Percentiles rank a stretch among this genome's conserved stretches.
These are phyloP conservation scores for Penicillium aurantiogriseum DNA, from an alignment of 2,329 filamentous ascomycete species.

Conservation along the genomic window DNA sequence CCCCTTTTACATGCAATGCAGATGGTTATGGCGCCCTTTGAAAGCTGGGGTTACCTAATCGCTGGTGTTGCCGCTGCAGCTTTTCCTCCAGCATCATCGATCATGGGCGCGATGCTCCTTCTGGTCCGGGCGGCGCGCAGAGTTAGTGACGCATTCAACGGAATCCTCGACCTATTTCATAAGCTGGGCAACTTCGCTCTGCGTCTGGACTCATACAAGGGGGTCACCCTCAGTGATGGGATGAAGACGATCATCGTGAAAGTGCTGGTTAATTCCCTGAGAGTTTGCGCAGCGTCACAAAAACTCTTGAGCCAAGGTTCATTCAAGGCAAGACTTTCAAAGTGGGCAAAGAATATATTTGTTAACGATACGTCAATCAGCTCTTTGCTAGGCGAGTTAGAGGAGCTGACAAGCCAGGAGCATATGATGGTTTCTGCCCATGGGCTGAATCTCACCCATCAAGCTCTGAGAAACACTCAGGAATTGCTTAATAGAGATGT, in stretches of 20 bases:
- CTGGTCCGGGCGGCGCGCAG: not conserved
- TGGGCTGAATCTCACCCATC: not conserved
- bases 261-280: not conserved
- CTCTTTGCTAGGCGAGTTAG: not conserved
- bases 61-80: not conserved
- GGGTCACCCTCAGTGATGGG: not conserved
- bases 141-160: not conserved
- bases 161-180: not conserved
- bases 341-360: not conserved
- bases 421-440: not conserved
- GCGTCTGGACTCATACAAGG: not conserved
- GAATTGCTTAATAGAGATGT: not conserved
- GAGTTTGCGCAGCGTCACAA: not conserved
- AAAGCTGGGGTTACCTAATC: not conserved
- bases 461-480: not conserved
- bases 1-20: not conserved
- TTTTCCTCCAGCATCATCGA: not conserved
- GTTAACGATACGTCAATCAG: not conserved
- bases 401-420: not conserved
- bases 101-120: not conserved
- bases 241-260: not conserved
- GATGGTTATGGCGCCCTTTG: not conserved
- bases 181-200: not conserved
- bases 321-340: not conserved
- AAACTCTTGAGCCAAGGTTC: not conserved